A percentile compares a stretch with the other conserved stretches of the same genome.
Conservation (phyloP, 1,284 basidiomycete species). For the Ceratobasidium sp. region DNA sequence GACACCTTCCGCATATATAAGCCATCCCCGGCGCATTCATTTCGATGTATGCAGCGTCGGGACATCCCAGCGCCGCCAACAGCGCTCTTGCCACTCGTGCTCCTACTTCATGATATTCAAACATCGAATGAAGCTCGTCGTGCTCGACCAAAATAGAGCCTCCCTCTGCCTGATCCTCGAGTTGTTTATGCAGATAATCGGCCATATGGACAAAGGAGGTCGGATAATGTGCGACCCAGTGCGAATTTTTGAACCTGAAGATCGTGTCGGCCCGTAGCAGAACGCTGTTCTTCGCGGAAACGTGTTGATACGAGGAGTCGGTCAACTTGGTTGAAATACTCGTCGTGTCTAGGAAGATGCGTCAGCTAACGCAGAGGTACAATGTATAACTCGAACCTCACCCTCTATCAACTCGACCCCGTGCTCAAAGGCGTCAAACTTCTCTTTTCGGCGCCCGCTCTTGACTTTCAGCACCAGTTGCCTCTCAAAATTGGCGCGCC, state of each 20-base stretch:
- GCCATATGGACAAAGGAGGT: constrained; percentile 3
- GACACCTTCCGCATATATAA: constrained; percentile 28
- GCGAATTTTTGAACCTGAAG: constrained; percentile 29
- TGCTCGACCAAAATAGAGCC: background rate
- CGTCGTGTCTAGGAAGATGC: background rate
- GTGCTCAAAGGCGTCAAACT: background rate
- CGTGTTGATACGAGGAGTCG: constrained; percentile 17
- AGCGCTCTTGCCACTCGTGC: constrained; percentile 4
- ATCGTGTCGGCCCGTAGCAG: constrained; percentile 31
- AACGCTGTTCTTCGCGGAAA: constrained; percentile 22
- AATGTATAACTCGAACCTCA: background rate
- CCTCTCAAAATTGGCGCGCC: constrained; percentile 23
- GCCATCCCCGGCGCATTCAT: constrained; percentile 21
- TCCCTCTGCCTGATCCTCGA: background rate
- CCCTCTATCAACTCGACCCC: background rate
- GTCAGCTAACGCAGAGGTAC: background rate
- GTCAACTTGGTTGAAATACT: constrained; percentile 19
- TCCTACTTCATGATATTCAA: constrained; percentile 14
- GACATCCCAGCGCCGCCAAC: constrained; percentile 20
- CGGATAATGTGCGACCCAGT: background rate
- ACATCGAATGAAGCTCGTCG: background rate
- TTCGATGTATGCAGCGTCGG: constrained; percentile 23
- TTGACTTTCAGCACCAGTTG: background rate
- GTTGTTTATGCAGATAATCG: background rate
- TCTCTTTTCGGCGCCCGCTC: background rate